Evolutionary conservation across 129 eudicot species (phyloP).

Genomic region (Lonicera japonica): DNA sequence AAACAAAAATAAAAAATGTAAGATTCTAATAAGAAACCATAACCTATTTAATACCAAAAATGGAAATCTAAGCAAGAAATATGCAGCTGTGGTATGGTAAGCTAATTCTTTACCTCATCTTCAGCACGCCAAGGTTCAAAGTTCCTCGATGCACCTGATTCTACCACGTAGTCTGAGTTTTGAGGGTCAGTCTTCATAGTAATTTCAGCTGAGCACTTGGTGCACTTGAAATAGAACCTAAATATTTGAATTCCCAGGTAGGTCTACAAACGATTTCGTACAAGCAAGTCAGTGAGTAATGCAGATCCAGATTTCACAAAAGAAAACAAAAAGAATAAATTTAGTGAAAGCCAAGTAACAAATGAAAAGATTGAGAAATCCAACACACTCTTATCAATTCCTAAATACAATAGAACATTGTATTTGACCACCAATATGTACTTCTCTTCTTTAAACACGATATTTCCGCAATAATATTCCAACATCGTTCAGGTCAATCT

Average conservation of each 20-base stretch:
- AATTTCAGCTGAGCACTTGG: slow-evolving; percentile 64
- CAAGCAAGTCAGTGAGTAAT: background rate
- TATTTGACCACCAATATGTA: no score
- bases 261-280: no score
- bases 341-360: background rate
- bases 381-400: no score
- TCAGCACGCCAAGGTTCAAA: slow-evolving; percentile 73
- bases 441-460: no score
- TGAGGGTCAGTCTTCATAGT: slow-evolving; percentile 76
- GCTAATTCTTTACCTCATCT: slow-evolving; percentile 44
- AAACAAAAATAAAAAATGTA: background rate
- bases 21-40: no score
- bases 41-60: no score
- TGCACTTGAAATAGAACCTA: slow-evolving; percentile 74
- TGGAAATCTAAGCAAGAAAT: background rate
- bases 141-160: slow-evolving; percentile 60
- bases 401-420: no score
- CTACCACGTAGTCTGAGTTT: slow-evolving; percentile 65
- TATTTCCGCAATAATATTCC: no score
- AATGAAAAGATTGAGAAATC: no score
- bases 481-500: no score
- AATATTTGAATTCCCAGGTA: slow-evolving; percentile 73
- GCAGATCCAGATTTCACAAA: background rate
- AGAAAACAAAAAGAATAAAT: background rate
- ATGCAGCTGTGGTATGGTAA: no score